These are phyloP conservation scores for Scenedesmus sp. DNA, from an alignment of 163 green algal genomes.

Conservation along the genomic window DNA sequence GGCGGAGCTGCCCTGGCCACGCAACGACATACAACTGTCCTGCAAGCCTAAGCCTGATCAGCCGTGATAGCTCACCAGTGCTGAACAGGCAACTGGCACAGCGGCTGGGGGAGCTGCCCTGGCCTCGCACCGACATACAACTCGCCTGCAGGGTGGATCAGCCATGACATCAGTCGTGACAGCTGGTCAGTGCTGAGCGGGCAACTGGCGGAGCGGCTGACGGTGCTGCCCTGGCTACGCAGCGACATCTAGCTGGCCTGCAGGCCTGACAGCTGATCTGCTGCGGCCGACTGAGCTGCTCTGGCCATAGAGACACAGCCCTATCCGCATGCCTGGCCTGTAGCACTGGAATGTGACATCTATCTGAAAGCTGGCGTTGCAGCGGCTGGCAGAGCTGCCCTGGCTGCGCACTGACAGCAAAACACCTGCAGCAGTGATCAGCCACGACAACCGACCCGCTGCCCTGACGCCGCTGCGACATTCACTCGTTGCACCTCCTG, in stretches of 20 bases:
- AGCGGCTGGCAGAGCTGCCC: slow-evolving; percentile 50
- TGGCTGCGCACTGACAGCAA: not conserved
- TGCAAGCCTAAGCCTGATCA: not conserved
- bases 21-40: not conserved
- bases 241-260: not conserved
- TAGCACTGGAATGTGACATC: too few species aligned
- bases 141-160: too few species aligned
- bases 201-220: slow-evolving; percentile 59
- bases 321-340: too few species aligned
- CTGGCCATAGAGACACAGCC: too few species aligned
- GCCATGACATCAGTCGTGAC: too few species aligned
- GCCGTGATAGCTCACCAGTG: not conserved
- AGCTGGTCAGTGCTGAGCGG: slow-evolving; percentile 51
- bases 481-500: too few species aligned
- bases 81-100: slow-evolving; percentile 50
- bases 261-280: not conserved
- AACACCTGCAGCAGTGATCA: not conserved
- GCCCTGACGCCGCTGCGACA: too few species aligned
- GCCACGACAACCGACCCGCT: not conserved
- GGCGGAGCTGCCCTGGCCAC: slow-evolving; percentile 38
- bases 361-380: slow-evolving; percentile 48
- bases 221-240: slow-evolving; percentile 35
- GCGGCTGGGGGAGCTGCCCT: slow-evolving; percentile 49
- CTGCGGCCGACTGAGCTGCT: slow-evolving; percentile 53
- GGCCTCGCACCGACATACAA: not conserved